Percentiles rank a stretch among this genome's conserved stretches.
These are phyloP conservation scores for Talaromyces amestolkiae DNA, from an alignment of 2,329 filamentous ascomycete species.

Conservation along the genomic window DNA sequence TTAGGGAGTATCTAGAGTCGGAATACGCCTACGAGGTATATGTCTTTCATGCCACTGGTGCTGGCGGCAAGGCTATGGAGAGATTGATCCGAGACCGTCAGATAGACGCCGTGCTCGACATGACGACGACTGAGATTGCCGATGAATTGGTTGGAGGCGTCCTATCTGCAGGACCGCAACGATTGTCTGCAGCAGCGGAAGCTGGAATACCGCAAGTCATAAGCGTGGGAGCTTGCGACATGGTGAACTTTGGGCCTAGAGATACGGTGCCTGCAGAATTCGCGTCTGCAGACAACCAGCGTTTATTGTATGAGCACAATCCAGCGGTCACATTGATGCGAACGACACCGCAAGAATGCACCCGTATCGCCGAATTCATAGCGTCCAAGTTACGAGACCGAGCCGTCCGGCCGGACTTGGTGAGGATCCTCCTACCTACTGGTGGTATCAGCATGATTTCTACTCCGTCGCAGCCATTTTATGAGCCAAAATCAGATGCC, in stretches of 20 bases:
- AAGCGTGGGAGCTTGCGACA: conserved; percentile 57
- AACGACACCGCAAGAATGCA: conserved; percentile 58
- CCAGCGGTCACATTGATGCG: conserved; percentile 65
- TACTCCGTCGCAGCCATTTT: conserved; percentile 54
- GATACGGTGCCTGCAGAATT: conserved; percentile 58
- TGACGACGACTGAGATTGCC: conserved; percentile 69
- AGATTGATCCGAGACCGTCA: conserved; percentile 55
- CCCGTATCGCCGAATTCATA: conserved; percentile 56
- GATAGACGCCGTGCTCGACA: conserved; percentile 66
- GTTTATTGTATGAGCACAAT: conserved; percentile 64
- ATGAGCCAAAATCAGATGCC: conserved; percentile 49
- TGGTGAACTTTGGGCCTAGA: conserved; percentile 62
- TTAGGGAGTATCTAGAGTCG: conserved; percentile 52
- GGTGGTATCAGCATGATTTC: conserved; percentile 63
- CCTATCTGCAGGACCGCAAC: conserved; percentile 57
- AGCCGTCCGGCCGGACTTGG: conserved; percentile 40
- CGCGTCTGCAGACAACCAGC: conserved; percentile 25
- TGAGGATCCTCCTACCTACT: conserved; percentile 59
- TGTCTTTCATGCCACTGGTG: conserved; percentile 68
- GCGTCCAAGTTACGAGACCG: conserved; percentile 50
- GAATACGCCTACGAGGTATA: conserved; percentile 55
- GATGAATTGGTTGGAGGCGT: conserved; percentile 63
- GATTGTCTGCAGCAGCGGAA: conserved; percentile 58
- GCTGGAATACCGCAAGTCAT: conserved; percentile 59
- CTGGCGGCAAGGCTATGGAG: conserved; percentile 69